Evolutionary conservation across 2,329 filamentous ascomycete species (phyloP), one percentile per base, ranked within the genome.

Genomic region (Phoma sp.): DNA sequence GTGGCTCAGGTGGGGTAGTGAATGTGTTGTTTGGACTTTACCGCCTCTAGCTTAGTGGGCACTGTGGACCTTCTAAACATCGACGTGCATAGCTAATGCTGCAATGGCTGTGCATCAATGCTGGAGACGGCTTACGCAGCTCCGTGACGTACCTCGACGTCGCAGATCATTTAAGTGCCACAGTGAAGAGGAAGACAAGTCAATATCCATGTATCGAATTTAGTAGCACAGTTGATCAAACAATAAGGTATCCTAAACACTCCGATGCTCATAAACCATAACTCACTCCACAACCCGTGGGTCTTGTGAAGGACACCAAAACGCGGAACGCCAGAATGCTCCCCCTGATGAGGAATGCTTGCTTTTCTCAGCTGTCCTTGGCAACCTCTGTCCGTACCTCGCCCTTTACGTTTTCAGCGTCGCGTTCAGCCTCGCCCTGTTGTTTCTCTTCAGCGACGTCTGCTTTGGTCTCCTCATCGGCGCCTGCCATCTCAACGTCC

Each of bases 401-500:
- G n/a, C 64, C 66, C 47, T 70, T 70, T 32, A 67, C 65, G 20
- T 71, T 68, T 46, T 71, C 67, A 2, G 62, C 37, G 18, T 72
- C 66, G 42, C 67, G 61, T 47, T 69, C 67, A 11, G 64, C 58
- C 33, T 69, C 56, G 7, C 65, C 67, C 18, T 68, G 59, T 39
- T 65, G 59, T 45, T 71, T 71, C 5, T 51, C 62, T n/a, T 60
- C 59, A 1, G 61, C 37, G 10, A 64, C 15, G 2, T 61, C 56
- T 4, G 63, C 63, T 18, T 67, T 64, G 1, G 59, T 59, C 1
- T 58, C 61, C 6, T 64, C 64, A 15, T 58, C 61, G 2, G 45
- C 53, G 21, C 65, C 66, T 9, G 57, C 66, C 71, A 74, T 74
- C 7, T 73, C 69, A 1, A 74, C 69, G 42, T 74, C 71, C 12